Evolutionary conservation across 192 early-diverging fungal genomes (phyloP), one percentile per base, ranked within the genome.

Genomic region (Rhizophagus sp.): DNA sequence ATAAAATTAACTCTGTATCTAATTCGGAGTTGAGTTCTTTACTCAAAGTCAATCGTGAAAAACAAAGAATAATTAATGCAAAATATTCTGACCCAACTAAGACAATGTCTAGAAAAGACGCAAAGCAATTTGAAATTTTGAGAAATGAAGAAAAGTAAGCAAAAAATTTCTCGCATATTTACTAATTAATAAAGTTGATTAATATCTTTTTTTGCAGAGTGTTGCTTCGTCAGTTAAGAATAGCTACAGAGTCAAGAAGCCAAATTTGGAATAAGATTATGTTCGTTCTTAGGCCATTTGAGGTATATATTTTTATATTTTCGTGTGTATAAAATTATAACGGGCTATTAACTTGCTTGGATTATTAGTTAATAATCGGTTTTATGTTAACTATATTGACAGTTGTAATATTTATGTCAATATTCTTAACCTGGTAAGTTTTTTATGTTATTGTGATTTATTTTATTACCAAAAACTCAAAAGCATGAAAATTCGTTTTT

Each of bases 401-500:
- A 12, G 9, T 25, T 49, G 44, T 71, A 25, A 25, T 57, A 64
- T 50, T 80, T 15, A 30, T 39, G 24, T 50, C 39, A 34, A 36
- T 74, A 74, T 57, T 72, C 78, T 72, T 78, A n/a, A 41, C 62
- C 19, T 65, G 74, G 36, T 68, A 69, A 41, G 27, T 81, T 72
- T 36, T 30, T 24, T 11, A 11, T 34, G 19, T 9, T 36, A 19
- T 12, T 4, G 30, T 30, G 0, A 69, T 4, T 65, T 62, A 24
- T 8, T 50, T 17, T 36, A 61, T 41, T 39, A 24, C 17, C 33
- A 44, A 64, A 68, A 52, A n/a, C 22, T 75, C 33, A 62, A 52
- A 1, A 1, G 6, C 22, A 1, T 30, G 39, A 49, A 15, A 64
- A 24, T 65, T 41, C 3, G 39, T 41, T 76, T 67, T 70, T 24